Evolutionary conservation across 148 eudicot genomes (phyloP).

Genomic region (Rhododendron mucronatum): DNA sequence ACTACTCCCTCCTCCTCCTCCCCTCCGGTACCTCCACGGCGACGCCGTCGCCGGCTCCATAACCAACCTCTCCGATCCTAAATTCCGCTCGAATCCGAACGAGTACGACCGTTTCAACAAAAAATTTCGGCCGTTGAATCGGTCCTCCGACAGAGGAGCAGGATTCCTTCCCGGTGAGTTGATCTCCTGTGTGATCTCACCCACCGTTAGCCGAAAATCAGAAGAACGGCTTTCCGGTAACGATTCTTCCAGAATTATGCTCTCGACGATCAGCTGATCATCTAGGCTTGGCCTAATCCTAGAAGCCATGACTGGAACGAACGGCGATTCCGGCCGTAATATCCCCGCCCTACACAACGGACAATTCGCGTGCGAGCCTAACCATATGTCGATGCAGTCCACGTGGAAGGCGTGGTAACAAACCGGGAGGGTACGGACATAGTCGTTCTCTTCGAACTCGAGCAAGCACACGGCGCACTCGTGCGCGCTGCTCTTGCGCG

Average conservation of each 20-base stretch:
- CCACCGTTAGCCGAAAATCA: neutral
- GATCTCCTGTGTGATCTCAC: slow-evolving; percentile 36
- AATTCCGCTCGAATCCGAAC: slow-evolving; percentile 75
- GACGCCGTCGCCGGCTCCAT: slow-evolving; percentile 67
- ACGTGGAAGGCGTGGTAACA: slow-evolving; percentile 86
- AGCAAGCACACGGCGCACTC: slow-evolving; percentile 88
- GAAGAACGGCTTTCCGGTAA: slow-evolving; percentile 20
- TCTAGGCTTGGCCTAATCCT: slow-evolving; percentile 71
- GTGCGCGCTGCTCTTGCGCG: slow-evolving; percentile 23
- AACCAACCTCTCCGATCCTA: slow-evolving; percentile 54
- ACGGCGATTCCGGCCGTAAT: slow-evolving; percentile 41
- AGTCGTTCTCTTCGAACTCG: slow-evolving; percentile 74
- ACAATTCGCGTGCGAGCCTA: slow-evolving; percentile 77
- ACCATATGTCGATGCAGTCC: slow-evolving; percentile 90
- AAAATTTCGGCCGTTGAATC: slow-evolving; percentile 34
- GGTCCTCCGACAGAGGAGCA: slow-evolving; percentile 33
- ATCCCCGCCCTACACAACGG: slow-evolving; percentile 80
- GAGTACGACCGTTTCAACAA: slow-evolving; percentile 73
- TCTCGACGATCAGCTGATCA: slow-evolving; percentile 41
- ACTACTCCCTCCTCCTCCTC: slow-evolving; percentile 22
- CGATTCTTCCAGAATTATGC: slow-evolving; percentile 44
- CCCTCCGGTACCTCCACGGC: slow-evolving; percentile 53
- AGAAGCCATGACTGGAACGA: slow-evolving; percentile 74
- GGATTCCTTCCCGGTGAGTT: slow-evolving; percentile 14
- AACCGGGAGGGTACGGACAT: slow-evolving; percentile 72